Evolutionary conservation across 2,329 filamentous ascomycete genomes (phyloP).

Genomic region (Sporothrix globosa): DNA sequence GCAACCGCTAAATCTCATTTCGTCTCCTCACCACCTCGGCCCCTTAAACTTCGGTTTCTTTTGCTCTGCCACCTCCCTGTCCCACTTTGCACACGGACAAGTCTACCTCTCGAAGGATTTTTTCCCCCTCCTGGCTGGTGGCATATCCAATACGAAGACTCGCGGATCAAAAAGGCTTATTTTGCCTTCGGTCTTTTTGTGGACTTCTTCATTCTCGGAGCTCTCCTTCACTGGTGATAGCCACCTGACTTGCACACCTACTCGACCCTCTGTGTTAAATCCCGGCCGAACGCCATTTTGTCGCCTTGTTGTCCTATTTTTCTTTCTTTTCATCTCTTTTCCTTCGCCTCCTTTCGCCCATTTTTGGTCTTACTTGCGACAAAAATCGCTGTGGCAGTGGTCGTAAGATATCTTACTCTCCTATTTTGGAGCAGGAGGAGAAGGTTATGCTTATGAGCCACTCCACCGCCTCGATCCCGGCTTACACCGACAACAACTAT

Average conservation of each 20-base stretch:
- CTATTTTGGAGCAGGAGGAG: conserved; percentile 11
- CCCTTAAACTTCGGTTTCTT: conserved; percentile 11
- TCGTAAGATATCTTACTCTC: conserved; percentile 16
- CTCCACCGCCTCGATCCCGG: neutral
- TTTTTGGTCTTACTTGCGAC: conserved; percentile 15
- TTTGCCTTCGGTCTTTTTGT: conserved; percentile 1
- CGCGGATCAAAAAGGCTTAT: neutral
- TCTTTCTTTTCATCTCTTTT: neutral
- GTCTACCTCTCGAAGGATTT: neutral
- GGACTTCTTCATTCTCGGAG: conserved; percentile 7
- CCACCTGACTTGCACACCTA: conserved; percentile 3
- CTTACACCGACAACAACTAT: neutral
- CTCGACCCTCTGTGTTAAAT: conserved; percentile 15
- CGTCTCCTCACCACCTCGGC: conserved; percentile 8
- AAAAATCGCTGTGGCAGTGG: conserved; percentile 12
- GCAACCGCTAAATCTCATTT: conserved; percentile 15
- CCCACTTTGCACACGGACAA: neutral
- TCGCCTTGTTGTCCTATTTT: neutral
- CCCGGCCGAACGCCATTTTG: conserved; percentile 1
- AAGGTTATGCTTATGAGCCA: neutral
- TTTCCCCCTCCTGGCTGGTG: conserved; percentile 5
- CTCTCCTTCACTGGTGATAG: neutral
- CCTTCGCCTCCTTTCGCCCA: conserved; percentile 3
- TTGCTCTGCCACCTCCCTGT: conserved; percentile 16
- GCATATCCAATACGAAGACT: neutral